Evolutionary conservation across 352 stramenopile genomes (phyloP).

Genomic region (Thalassiosira livingstoniorum): DNA sequence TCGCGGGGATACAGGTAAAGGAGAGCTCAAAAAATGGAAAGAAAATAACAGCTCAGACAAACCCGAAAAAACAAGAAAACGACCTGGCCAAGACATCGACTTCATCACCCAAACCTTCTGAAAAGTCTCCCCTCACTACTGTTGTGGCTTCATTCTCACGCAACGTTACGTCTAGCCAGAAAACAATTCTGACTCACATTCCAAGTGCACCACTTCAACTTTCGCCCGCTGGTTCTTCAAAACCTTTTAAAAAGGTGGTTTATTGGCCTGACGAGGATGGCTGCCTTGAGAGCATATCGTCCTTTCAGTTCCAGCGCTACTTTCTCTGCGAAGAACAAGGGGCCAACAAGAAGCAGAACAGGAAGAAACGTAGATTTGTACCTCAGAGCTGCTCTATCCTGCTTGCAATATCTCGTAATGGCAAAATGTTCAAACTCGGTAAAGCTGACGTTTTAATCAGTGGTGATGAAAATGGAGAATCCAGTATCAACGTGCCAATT

Average conservation of each 20-base stretch:
- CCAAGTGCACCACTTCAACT: constrained; percentile 25
- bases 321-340: constrained; percentile 9
- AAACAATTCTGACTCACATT: background rate
- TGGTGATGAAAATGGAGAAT: constrained; percentile 20
- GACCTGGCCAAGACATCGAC: no score
- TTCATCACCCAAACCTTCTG: no score
- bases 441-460: constrained; percentile 26
- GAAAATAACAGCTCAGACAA: no score
- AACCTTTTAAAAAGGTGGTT: constrained; percentile 6
- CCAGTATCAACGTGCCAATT: constrained; percentile 2
- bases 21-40: constrained; percentile 7
- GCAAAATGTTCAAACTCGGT: constrained; percentile 30
- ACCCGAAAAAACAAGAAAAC: no score
- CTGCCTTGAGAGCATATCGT: background rate
- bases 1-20: constrained; percentile 20
- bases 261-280: constrained; percentile 7
- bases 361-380: constrained; percentile 14
- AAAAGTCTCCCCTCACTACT: background rate
- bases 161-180: background rate
- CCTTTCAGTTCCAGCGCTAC: constrained; percentile 11
- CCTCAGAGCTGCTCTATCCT: constrained; percentile 15
- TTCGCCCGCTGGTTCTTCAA: background rate
- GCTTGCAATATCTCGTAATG: constrained; percentile 24
- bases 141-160: constrained; percentile 21
- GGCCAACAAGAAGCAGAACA: background rate